These are phyloP conservation scores for Colletotrichum zoysiae DNA, from an alignment of 2,329 filamentous ascomycete species.

Conservation along the genomic window DNA sequence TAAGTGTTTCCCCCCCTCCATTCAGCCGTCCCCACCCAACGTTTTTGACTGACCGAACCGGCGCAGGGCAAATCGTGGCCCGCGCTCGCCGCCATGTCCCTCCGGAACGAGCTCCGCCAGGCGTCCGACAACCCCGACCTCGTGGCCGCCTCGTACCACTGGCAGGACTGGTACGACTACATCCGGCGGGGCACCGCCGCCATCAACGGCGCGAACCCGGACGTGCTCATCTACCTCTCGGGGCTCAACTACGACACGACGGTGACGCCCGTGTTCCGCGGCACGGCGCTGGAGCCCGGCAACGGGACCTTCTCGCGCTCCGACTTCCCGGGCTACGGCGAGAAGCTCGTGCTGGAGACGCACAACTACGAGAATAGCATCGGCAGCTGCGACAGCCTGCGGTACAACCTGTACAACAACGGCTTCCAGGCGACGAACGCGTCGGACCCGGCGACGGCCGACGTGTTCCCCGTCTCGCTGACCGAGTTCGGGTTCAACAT, in stretches of 20 bases:
- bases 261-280: constrained; percentile 63
- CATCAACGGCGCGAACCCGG: constrained; percentile 64
- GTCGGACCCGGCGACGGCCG: constrained; percentile 51
- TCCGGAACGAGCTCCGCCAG: constrained; percentile 67
- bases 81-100: constrained; percentile 61
- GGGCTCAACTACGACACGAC: constrained; percentile 70
- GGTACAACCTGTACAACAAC: constrained; percentile 60
- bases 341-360: constrained; percentile 71
- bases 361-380: constrained; percentile 71
- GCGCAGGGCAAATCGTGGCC: constrained; percentile 60
- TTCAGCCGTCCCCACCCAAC: too few relatives aligned
- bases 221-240: constrained; percentile 69
- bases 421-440: constrained; percentile 66
- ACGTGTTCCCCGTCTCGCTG: constrained; percentile 57
- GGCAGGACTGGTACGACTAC: constrained; percentile 67
- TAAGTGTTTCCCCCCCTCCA: constrained; percentile 46
- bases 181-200: constrained; percentile 61
- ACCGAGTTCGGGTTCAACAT: constrained; percentile 68
- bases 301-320: constrained; percentile 56
- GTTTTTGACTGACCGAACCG: constrained; percentile 23
- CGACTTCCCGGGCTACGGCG: constrained; percentile 62
- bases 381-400: constrained; percentile 60
- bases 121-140: constrained; percentile 54
- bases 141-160: constrained; percentile 61
- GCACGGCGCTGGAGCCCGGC: constrained; percentile 61